These are phyloP conservation scores for Lachnum nothofagi DNA, from an alignment of 2,329 filamentous ascomycete genomes.

Conservation along the genomic window DNA sequence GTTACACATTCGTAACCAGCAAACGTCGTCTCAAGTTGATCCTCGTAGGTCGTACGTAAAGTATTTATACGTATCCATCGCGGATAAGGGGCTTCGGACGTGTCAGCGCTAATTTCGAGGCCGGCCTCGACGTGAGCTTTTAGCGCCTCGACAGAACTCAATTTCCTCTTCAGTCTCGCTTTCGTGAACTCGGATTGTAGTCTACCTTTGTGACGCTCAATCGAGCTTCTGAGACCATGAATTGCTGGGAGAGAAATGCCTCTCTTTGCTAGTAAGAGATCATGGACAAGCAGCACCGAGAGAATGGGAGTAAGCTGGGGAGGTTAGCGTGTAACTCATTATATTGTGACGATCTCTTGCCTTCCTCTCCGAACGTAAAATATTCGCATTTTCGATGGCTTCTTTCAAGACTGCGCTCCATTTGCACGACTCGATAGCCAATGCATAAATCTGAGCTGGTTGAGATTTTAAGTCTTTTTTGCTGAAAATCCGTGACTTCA, in stretches of 20 bases:
- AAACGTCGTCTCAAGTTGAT: conserved; percentile 74
- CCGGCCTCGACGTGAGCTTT: conserved; percentile 51
- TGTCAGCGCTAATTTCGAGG: conserved; percentile 39
- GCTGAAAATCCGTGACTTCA: conserved; percentile 80
- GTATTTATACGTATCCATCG: conserved; percentile 89
- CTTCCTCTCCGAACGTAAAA: conserved; percentile 79
- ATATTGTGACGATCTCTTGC: too few species aligned
- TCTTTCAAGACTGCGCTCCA: conserved; percentile 84
- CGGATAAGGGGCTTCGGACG: conserved; percentile 52
- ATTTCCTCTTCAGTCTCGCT: conserved; percentile 66
- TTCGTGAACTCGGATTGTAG: conserved; percentile 78
- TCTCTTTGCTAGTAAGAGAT: conserved; percentile 73
- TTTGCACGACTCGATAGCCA: conserved; percentile 82
- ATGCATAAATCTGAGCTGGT: conserved; percentile 77
- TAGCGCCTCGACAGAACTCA: conserved; percentile 63
- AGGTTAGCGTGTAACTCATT: conserved; percentile 1
- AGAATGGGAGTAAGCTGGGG: conserved; percentile 72
- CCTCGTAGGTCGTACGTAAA: conserved; percentile 63
- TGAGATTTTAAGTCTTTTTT: conserved; percentile 70
- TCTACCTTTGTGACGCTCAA: conserved; percentile 77
- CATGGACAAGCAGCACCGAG: conserved; percentile 77
- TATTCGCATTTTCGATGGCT: conserved; percentile 74
- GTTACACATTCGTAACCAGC: conserved; percentile 52
- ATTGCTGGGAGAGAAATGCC: conserved; percentile 76
- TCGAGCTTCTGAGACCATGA: conserved; percentile 69